Percentiles rank a stretch among this genome's conserved stretches.
phyloP scores from a whole-genome alignment of 2,329 filamentous ascomycete species.

The Lecanicillium sp. region DNA sequence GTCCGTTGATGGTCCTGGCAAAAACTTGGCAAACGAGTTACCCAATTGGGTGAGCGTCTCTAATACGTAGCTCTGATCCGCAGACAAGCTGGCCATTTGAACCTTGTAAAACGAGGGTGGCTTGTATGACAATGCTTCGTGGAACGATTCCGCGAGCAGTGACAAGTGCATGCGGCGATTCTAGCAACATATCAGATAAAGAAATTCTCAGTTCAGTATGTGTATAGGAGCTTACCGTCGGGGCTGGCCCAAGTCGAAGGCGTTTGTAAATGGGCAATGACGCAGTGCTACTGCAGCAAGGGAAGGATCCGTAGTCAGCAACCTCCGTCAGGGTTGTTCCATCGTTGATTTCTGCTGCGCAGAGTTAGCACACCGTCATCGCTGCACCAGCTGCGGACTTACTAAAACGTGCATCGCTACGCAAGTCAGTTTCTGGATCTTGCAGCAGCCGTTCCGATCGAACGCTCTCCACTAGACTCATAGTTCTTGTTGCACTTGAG shows the following conservation, averaged over 20 bases:
- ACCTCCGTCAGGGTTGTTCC: conserved; percentile 30
- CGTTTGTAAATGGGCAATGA: conserved; percentile 32
- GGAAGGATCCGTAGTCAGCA: conserved; percentile 46
- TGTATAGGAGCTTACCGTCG: conserved; percentile 32
- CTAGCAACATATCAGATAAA: conserved; percentile 25
- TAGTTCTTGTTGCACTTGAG: conserved; percentile 42
- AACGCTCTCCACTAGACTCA: conserved; percentile 44
- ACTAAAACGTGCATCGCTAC: conserved; percentile 40
- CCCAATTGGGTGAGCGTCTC: conserved; percentile 34
- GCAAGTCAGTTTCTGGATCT: conserved; percentile 30
- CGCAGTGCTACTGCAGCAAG: conserved; percentile 34
- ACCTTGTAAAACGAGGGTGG: conserved; percentile 45
- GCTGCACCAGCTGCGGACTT: conserved; percentile 15
- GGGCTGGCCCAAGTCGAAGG: conserved; percentile 41
- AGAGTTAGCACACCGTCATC: not conserved
- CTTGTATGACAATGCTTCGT: conserved; percentile 40
- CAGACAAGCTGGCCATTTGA: conserved; percentile 23
- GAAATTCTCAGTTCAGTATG: not conserved
- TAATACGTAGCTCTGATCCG: conserved; percentile 36
- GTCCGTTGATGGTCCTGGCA: conserved; percentile 20
- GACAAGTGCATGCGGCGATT: conserved; percentile 40
- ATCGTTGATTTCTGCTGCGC: conserved; percentile 32
- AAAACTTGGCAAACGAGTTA: conserved; percentile 32
- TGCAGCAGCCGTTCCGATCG: conserved; percentile 37
- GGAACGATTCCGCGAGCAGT: conserved; percentile 42